Evolutionary conservation across 257 asterid genomes (phyloP), one percentile per base, ranked within the genome.

Genomic region (Nicotiana tomentosiformis): DNA sequence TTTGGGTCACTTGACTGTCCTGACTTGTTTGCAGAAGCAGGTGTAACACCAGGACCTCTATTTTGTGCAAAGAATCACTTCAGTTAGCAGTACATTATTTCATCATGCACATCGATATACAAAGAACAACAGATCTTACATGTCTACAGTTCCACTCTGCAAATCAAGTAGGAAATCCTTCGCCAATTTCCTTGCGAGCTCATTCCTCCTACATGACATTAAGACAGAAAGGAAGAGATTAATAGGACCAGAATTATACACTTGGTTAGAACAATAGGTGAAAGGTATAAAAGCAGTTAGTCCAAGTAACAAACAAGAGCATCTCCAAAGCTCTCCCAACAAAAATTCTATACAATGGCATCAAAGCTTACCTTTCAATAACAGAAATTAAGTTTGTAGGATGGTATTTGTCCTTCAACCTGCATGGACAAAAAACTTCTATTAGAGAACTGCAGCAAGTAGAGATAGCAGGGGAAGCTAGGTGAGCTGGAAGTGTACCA

Each of bases 371-470:
- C 99, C 98, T 87, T 87, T 96, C 99, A 61, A 93, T 93, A 82
- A 94, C 98, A 84, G 95, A 72, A 82, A 93, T 87, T 65, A 96
- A 88, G 93, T 90, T 93, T 82, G 97, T 90, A 5, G 99, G 99
- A 85, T 96, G 98, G 87, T 96, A 96, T 86, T 96, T 96, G 86
- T 96, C 99, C 86, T 96, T 96, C 67, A 96, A 90, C 99, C 99
- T 96, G 90, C 84, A 86, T 18, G 83, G 14, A 84, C 53, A 83
- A 84, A 49, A 74, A 78, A 84, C 39, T 70, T 82, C 62, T n/a
- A 69, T 83, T 61, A 88, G 82, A 60, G 66, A 68, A 55, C 30
- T 17, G 43, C 39, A 51, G 33, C n/a, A 82, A 33, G 68, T 16
- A 18, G n/a, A 81, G 56, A n/a, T 43, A 80, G 82, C 26, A 82